Evolutionary conservation across 345 rosid species (phyloP), one percentile per base, ranked within the genome.

Genomic region (Microthlaspi erraticum): DNA sequence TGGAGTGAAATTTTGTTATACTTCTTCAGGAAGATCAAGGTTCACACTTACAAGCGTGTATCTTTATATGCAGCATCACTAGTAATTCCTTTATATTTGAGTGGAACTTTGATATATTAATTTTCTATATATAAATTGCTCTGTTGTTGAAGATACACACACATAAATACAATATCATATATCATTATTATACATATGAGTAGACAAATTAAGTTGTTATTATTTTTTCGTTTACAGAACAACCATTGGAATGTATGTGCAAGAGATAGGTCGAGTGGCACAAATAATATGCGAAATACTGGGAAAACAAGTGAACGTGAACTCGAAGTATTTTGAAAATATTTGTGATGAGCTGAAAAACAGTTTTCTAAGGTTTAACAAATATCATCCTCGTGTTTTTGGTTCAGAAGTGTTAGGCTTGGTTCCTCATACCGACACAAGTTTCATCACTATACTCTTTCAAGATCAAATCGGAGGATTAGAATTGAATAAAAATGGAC

Each of bases 371-470:
- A 80, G 98, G 39, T 64, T 89, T 77, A 92, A 89, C 67, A 77
- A 92, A 81, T 92, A 92, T 14, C 94, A 91, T 13, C 87, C 88
- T n/a, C 79, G 89, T 64, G 88, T 81, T 5, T 59, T 59, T 56
- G 72, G 87, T 53, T 74, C 81, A 2, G 50, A 80, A 72, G 70
- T 89, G 34, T 79, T 71, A 18, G 98, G 98, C 16, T 16, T 89
- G n/a, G 55, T 89, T 49, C 92, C 96, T 48, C 98, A 92, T 77
- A 89, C 96, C 17, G 96, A 88, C 46, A 71, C 84, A 7, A 82
- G 81, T 72, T 86, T 92, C 59, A 77, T 92, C 44, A 85, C 92
- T 8, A 66, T 92, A 26, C 41, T 92, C 4, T 73, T 39, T 65
- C 94, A 86, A 79, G 94, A 89, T 71, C 81, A 69, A 5, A 74